Base-by-base conservation (phyloP, 2,329 filamentous ascomycete species). In the Pseudogymnoascus sp. region DNA sequence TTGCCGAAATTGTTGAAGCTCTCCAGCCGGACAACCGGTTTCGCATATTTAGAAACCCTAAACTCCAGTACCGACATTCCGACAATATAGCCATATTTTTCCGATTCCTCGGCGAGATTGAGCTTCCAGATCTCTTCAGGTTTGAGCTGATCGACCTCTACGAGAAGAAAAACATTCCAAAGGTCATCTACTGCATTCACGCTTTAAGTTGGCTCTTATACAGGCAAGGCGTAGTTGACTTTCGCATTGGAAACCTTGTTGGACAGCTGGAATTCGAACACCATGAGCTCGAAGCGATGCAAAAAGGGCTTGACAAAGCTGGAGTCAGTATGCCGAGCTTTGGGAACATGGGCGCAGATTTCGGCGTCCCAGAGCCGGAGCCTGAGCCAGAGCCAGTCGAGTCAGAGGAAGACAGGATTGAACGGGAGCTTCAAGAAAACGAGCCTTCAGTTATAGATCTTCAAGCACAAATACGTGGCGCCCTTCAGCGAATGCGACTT, bases 81-180 rank as follows among this genome's bases (percentile, higher is more conserved):
- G 95, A 99, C 82, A 99, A 99, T 69, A 97, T 98, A 67, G 93
- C 92, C 46, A 85, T 95, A 59, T 99, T 99, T 78, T 98, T 98
- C 78, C 87, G 90, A 64, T 96, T 96, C 68, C 82, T 99, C 1
- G 90, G 93, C 67, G 91, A 97, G 65, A 87, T 97, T 7, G 90
- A 96, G 71, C 80, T 99, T 2, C 95, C 95, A 1, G 96, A 99
- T 70, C 83, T 99, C 16, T 99, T 99, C 75, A 87, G 93, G 63
- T 99, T 99, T 75, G 95, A 99, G 75, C 82, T 98, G 53, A 96
- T 98, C 67, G 95, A 99, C 76, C 79, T 99, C 11, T 99, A 99
- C 78, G 96, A 99, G 77, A 99, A 98, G 81, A 99, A 99, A 78
- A 99, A 99, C 71, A 96, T 98, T 1, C 95, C 95, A 3, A 99